These are phyloP conservation scores for Fusarium concolor DNA, from an alignment of 2,329 filamentous ascomycete genomes.

Conservation along the genomic window DNA sequence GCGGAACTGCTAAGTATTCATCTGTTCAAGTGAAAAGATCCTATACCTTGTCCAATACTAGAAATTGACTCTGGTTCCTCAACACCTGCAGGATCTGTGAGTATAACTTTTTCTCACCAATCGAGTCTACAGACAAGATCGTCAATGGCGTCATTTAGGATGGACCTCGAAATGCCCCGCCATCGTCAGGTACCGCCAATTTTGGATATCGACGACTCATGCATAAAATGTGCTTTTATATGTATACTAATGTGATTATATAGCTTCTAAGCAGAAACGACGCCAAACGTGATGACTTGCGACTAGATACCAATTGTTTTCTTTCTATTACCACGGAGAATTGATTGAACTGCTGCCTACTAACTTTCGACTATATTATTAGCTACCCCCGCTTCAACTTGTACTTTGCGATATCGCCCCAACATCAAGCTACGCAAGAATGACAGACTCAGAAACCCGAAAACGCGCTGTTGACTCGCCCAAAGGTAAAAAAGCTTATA, in stretches of 20 bases:
- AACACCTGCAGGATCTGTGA: constrained; percentile 17
- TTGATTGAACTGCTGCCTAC: background rate
- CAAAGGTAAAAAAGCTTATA: constrained; percentile 49
- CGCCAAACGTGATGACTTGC: background rate
- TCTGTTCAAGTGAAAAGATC: background rate
- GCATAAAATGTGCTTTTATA: constrained; percentile 12
- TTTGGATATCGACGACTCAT: constrained; percentile 28
- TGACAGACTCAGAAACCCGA: constrained; percentile 35
- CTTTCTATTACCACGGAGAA: background rate
- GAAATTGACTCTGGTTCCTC: background rate
- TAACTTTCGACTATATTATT: background rate
- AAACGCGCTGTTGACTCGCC: constrained; percentile 54
- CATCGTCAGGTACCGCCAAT: constrained; percentile 3
- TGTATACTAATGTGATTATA: background rate
- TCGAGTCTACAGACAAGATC: constrained; percentile 25
- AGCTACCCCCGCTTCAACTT: constrained; percentile 19
- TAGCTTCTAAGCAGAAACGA: background rate
- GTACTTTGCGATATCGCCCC: constrained; percentile 2
- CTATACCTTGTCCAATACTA: background rate
- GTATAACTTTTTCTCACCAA: constrained; percentile 10
- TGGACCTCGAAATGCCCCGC: constrained; percentile 23
- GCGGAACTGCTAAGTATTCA: background rate
- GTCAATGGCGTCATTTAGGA: constrained; percentile 33
- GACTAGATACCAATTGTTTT: background rate
- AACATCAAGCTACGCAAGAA: constrained; percentile 13